phyloP scores from a whole-genome alignment of 345 rosid genomes.

The Psidium friedrichsthalianum region DNA sequence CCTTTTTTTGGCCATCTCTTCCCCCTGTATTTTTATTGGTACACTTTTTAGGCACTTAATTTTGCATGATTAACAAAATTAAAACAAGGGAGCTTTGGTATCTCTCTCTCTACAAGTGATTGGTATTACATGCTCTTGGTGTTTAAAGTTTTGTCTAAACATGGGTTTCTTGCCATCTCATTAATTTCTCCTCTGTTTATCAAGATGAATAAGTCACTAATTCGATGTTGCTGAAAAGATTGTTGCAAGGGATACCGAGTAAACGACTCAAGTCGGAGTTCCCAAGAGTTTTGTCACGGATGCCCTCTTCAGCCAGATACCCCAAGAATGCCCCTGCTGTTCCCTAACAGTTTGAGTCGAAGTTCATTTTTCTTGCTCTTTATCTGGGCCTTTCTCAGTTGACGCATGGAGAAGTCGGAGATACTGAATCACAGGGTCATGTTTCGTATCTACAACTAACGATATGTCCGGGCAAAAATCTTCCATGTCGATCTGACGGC shows the following conservation, averaged over 20 bases:
- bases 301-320: constrained; percentile 74
- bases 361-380: background rate
- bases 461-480: background rate
- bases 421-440: background rate
- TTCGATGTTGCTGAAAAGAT: constrained; percentile 21
- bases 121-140: background rate
- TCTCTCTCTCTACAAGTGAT: background rate
- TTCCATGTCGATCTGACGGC: background rate
- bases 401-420: background rate
- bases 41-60: background rate
- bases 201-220: background rate
- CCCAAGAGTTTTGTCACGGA: constrained; percentile 49
- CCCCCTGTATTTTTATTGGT: background rate
- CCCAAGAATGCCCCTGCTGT: constrained; percentile 46
- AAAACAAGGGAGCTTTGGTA: background rate
- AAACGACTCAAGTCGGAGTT: constrained; percentile 74
- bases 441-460: background rate
- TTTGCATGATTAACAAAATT: background rate
- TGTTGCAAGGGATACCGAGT: constrained; percentile 46
- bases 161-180: background rate
- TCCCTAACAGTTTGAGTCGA: constrained; percentile 19
- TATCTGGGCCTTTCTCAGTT: background rate
- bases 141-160: background rate
- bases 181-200: background rate
- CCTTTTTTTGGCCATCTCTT: background rate